phyloP scores from a whole-genome alignment of 306 rosid genomes.

The Vachellia collinsii region DNA sequence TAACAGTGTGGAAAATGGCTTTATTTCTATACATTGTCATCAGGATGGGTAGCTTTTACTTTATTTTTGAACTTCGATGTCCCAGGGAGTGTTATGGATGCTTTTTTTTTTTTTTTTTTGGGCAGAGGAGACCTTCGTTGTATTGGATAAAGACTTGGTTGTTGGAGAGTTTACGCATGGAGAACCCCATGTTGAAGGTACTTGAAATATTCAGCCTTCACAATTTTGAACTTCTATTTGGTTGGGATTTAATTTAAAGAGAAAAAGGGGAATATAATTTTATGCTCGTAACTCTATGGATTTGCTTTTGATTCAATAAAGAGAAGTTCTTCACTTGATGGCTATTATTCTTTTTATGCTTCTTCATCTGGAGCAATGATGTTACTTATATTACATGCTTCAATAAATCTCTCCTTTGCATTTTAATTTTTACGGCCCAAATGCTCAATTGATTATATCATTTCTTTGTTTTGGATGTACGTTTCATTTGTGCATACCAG shows the following conservation, averaged over 20 bases:
- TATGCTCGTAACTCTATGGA: not conserved
- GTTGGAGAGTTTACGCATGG: conserved; percentile 71
- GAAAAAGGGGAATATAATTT: not conserved
- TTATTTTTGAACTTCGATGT: not conserved
- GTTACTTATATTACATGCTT: too few species aligned
- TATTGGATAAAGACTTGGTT: conserved; percentile 71
- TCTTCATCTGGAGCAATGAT: too few species aligned
- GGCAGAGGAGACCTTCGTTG: conserved; percentile 81
- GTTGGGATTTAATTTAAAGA: not conserved
- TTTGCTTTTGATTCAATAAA: not conserved
- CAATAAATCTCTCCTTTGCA: too few species aligned
- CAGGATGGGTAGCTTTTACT: not conserved
- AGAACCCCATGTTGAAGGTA: conserved; percentile 77
- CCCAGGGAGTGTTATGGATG: conserved; percentile 24
- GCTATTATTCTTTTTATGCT: not conserved
- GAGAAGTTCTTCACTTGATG: not conserved
- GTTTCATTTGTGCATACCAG: too few species aligned
- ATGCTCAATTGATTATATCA: too few species aligned
- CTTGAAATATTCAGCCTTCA: conserved; percentile 3
- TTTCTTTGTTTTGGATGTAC: too few species aligned
- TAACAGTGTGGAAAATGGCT: not conserved
- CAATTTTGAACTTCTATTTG: conserved; percentile 11
- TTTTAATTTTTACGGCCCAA: too few species aligned
- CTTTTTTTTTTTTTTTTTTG: conserved; percentile 36
- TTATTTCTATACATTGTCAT: not conserved